A percentile compares a stretch with the other conserved stretches of the same genome.
phyloP scores from a whole-genome alignment of 495 filamentous ascomycete species.

The Aspergillus sclerotiicarbonarius region DNA sequence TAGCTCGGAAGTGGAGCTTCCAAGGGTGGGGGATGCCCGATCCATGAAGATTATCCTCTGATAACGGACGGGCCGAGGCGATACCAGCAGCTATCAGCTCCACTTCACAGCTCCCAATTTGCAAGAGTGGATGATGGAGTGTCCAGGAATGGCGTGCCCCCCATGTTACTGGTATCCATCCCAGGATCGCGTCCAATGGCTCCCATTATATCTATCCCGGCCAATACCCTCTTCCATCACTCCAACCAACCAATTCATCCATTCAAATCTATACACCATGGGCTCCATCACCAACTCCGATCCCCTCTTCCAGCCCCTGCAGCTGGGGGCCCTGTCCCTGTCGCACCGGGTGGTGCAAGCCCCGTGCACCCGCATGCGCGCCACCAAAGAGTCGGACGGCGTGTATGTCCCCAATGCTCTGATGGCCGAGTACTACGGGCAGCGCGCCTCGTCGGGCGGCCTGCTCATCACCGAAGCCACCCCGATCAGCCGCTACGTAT shows the following conservation, averaged over 20 bases:
- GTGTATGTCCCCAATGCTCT: slow-evolving; percentile 39
- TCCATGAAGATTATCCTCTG: background rate
- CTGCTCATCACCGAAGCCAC: slow-evolving; percentile 51
- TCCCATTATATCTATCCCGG: background rate
- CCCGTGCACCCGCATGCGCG: slow-evolving; percentile 53
- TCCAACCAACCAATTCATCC: background rate
- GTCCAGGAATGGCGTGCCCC: too few relatives aligned
- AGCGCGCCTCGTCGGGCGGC: slow-evolving; percentile 46
- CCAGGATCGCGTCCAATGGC: too few relatives aligned
- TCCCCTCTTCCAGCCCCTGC: slow-evolving; percentile 35
- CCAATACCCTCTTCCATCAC: background rate
- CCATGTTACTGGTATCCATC: too few relatives aligned
- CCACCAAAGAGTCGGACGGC: slow-evolving; percentile 27
- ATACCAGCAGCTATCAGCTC: background rate
- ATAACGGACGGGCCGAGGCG: background rate
- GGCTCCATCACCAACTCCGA: background rate
- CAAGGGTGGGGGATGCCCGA: background rate
- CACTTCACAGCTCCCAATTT: background rate
- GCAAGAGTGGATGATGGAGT: background rate
- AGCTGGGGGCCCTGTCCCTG: slow-evolving; percentile 44
- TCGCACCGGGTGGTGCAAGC: slow-evolving; percentile 52
- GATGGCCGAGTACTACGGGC: slow-evolving; percentile 48
- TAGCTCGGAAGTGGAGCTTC: background rate
- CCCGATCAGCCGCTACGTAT: slow-evolving; percentile 24
- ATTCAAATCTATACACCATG: background rate